Evolutionary conservation across 352 stramenopile genomes (phyloP).

Genomic region (Phytophthora megakarya): DNA sequence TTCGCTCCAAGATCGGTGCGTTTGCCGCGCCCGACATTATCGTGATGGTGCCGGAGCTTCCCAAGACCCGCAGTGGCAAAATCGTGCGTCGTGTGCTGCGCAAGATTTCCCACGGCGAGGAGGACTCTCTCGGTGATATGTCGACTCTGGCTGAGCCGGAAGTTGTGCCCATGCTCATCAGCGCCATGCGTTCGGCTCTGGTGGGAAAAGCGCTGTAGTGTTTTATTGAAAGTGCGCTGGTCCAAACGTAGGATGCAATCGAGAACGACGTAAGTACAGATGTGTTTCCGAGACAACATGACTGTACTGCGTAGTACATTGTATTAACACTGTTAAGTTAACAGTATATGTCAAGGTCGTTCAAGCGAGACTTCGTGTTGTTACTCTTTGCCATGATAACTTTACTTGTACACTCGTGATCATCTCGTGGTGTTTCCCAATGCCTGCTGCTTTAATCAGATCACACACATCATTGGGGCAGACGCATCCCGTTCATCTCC

Average conservation of each 20-base stretch:
- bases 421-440: constrained; percentile 7
- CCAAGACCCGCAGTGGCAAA: constrained; percentile 97
- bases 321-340: too few relatives aligned
- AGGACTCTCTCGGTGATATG: constrained; percentile 95
- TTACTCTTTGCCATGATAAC: neutral
- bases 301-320: too few relatives aligned
- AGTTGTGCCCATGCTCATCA: constrained; percentile 94
- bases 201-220: constrained; percentile 63
- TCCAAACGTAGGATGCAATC: constrained; percentile 11
- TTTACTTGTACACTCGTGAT: neutral
- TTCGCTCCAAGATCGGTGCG: too few relatives aligned
- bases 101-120: constrained; percentile 96
- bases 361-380: constrained; percentile 1
- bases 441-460: neutral
- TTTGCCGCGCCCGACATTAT: too few relatives aligned
- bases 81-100: constrained; percentile 99
- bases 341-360: constrained; percentile 25
- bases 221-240: too few relatives aligned
- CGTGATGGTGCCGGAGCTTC: constrained; percentile 84
- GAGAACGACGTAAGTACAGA: constrained; percentile 24
- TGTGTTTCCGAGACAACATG: constrained; percentile 23
- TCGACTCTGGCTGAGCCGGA: constrained; percentile 95
- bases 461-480: neutral
- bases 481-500: neutral
- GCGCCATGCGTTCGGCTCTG: constrained; percentile 79